These are phyloP conservation scores for Pleurotus cornucopiae DNA, from an alignment of 768 basidiomycete genomes.

Conservation along the genomic window DNA sequence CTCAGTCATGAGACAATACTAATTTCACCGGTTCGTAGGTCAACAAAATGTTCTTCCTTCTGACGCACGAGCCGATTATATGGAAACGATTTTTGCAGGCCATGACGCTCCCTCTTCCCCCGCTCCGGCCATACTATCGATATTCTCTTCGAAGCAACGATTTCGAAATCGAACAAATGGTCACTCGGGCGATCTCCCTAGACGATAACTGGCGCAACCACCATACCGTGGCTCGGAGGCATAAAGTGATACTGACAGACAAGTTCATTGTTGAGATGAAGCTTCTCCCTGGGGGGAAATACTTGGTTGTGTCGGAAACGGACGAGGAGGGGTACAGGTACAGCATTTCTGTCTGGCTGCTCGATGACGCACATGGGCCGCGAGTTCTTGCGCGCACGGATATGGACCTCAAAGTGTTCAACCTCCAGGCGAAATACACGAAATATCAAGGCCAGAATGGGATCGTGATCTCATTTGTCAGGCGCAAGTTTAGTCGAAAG, in stretches of 20 bases:
- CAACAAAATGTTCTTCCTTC: conserved; percentile 52
- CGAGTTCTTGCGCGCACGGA: conserved; percentile 45
- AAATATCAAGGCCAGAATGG: conserved; percentile 36
- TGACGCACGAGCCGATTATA: conserved; percentile 64
- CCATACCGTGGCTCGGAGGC: conserved; percentile 28
- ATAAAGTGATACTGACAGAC: conserved; percentile 22
- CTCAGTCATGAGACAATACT: too few relatives aligned
- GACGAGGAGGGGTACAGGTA: conserved; percentile 40
- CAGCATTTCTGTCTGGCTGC: conserved; percentile 46
- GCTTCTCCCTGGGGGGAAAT: conserved; percentile 64
- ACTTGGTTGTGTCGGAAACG: conserved; percentile 57
- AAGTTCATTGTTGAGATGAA: conserved; percentile 48
- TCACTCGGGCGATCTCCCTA: conserved; percentile 55
- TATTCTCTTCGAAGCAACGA: conserved; percentile 33
- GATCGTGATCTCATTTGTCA: conserved; percentile 53
- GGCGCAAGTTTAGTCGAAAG: conserved; percentile 26
- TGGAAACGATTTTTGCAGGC: conserved; percentile 61
- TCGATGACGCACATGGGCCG: conserved; percentile 49
- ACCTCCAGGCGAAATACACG: conserved; percentile 60
- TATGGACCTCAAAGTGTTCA: conserved; percentile 48
- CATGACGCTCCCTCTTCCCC: conserved; percentile 55
- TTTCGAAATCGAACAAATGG: conserved; percentile 52
- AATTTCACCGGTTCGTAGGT: conserved; percentile 31
- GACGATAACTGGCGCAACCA: conserved; percentile 54
- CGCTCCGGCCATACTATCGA: conserved; percentile 54